These are phyloP conservation scores for Daldinia decipiens DNA, from an alignment of 495 filamentous ascomycete species.

Conservation along the genomic window DNA sequence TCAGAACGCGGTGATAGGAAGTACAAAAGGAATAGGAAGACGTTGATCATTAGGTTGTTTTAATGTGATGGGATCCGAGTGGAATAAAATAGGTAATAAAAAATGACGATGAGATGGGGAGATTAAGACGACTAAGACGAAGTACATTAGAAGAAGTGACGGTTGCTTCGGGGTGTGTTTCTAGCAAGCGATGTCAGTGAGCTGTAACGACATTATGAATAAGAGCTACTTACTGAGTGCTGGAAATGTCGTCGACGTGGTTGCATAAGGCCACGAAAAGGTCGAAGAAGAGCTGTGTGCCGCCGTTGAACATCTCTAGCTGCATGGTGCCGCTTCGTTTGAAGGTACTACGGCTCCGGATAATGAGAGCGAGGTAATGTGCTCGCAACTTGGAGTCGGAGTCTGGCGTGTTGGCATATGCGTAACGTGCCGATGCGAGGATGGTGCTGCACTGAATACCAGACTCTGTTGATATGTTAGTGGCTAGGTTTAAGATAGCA, in stretches of 20 bases:
- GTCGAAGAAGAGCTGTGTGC: constrained; percentile 86
- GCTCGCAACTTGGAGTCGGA: constrained; percentile 87
- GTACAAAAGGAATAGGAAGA: constrained; percentile 21
- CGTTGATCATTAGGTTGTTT: constrained; percentile 45
- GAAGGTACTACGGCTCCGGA: constrained; percentile 83
- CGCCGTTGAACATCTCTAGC: constrained; percentile 88
- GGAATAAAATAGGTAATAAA: constrained; percentile 19
- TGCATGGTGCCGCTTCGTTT: constrained; percentile 97
- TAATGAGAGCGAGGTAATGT: constrained; percentile 92
- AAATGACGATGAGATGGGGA: constrained; percentile 25
- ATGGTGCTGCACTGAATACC: constrained; percentile 88
- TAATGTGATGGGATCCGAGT: constrained; percentile 14
- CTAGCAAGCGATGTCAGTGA: constrained; percentile 33
- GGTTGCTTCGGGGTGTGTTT: constrained; percentile 55
- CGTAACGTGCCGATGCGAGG: constrained; percentile 81
- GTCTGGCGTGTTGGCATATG: constrained; percentile 89
- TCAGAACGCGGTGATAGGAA: constrained; percentile 20
- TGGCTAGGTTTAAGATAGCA: constrained; percentile 8
- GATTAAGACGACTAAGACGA: constrained; percentile 13
- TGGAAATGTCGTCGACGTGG: constrained; percentile 75
- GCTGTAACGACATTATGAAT: background rate
- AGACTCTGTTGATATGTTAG: constrained; percentile 59
- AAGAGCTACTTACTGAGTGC: constrained; percentile 55
- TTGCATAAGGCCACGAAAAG: constrained; percentile 93
- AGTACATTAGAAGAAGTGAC: constrained; percentile 44